These are phyloP conservation scores for Monascus ruber DNA, from an alignment of 2,329 filamentous ascomycete species.

Conservation along the genomic window DNA sequence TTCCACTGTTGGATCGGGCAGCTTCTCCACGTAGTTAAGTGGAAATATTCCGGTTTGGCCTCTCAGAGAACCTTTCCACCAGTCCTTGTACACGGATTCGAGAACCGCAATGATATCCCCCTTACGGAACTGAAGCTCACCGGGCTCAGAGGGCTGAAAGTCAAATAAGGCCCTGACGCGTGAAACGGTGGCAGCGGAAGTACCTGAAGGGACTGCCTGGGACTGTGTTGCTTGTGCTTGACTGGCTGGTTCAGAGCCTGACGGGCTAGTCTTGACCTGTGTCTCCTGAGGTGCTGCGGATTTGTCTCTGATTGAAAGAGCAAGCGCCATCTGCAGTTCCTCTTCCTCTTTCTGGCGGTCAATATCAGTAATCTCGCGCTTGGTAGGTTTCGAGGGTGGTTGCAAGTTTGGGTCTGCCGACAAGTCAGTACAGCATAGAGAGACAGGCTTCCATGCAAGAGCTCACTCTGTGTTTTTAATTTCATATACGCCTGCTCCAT, in stretches of 20 bases:
- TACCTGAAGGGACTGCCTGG: constrained; percentile 61
- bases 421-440: constrained; percentile 1
- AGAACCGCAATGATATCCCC: constrained; percentile 95
- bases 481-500: constrained; percentile 93
- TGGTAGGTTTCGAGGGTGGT: constrained; percentile 82
- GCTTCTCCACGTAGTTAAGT: constrained; percentile 95
- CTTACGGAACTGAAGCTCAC: constrained; percentile 91
- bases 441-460: no score
- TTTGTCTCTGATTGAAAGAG: constrained; percentile 85
- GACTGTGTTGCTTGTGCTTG: constrained; percentile 33
- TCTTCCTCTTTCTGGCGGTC: constrained; percentile 95
- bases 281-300: constrained; percentile 26
- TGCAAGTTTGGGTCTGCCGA: constrained; percentile 75
- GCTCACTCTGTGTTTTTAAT: constrained; percentile 58
- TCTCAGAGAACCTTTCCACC: constrained; percentile 94
- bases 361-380: constrained; percentile 77
- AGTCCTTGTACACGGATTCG: constrained; percentile 97
- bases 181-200: constrained; percentile 91
- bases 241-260: constrained; percentile 22
- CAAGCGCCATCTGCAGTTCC: constrained; percentile 90
- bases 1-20: constrained; percentile 85
- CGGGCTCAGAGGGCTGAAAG: constrained; percentile 85
- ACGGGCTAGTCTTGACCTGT: constrained; percentile 25
- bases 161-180: constrained; percentile 88
- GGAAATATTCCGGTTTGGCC: constrained; percentile 97